Conservation (phyloP, 2,329 filamentous ascomycete species). For the Xylaria sp. region DNA sequence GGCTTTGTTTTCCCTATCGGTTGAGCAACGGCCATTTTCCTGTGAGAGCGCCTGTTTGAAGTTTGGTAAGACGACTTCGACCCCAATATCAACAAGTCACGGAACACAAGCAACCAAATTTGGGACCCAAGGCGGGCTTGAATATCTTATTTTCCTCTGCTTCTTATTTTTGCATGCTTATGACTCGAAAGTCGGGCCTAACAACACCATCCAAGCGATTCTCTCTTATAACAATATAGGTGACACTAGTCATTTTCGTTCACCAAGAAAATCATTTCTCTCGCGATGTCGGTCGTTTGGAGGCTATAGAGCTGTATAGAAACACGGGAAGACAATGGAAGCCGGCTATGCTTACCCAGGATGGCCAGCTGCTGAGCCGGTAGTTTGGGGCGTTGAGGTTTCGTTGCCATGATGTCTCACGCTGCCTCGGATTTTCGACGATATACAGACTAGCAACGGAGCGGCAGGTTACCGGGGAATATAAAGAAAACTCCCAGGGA, state of each 20-base stretch:
- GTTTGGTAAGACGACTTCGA: conserved; percentile 42
- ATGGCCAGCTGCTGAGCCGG: conserved; percentile 82
- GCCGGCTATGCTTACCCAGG: conserved; percentile 69
- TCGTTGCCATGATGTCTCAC: conserved; percentile 39
- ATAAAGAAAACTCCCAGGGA: neutral
- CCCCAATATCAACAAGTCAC: conserved; percentile 45
- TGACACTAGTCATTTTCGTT: conserved; percentile 27
- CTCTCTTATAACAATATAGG: conserved; percentile 7
- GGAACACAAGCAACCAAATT: conserved; percentile 29
- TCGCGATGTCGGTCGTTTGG: neutral
- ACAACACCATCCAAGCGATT: conserved; percentile 11
- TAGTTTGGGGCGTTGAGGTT: conserved; percentile 65
- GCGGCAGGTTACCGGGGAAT: conserved; percentile 13
- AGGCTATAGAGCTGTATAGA: conserved; percentile 10
- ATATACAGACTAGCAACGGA: neutral
- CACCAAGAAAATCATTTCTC: neutral
- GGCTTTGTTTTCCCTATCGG: conserved; percentile 11
- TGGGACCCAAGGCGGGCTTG: neutral
- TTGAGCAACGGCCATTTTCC: conserved; percentile 23
- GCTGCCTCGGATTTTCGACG: conserved; percentile 4
- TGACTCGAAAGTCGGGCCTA: conserved; percentile 4
- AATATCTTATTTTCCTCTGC: neutral
- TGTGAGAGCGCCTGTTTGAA: conserved; percentile 35
- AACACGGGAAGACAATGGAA: conserved; percentile 17
- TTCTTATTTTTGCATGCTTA: conserved; percentile 20